These are phyloP conservation scores for Ceratobasidium theobromae DNA, from an alignment of 1,284 basidiomycete genomes.

Conservation along the genomic window DNA sequence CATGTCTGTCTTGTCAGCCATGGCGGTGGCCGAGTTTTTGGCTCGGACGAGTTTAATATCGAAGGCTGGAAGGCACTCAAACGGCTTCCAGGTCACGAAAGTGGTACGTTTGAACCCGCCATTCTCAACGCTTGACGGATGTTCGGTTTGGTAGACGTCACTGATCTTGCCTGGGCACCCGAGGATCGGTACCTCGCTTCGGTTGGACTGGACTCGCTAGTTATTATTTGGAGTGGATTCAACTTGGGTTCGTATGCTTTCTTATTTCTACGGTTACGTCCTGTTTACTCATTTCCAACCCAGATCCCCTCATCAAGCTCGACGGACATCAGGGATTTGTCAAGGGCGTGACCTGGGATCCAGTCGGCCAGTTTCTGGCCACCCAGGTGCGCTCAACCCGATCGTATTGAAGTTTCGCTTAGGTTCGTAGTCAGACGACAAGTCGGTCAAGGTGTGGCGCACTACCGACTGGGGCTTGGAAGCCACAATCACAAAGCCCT, in stretches of 20 bases:
- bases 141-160: conserved; percentile 66
- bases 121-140: too few species aligned
- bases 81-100: conserved; percentile 89
- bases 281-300: conserved; percentile 29
- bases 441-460: conserved; percentile 95
- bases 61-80: conserved; percentile 96
- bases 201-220: conserved; percentile 88
- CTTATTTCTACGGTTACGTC: neutral
- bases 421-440: conserved; percentile 77
- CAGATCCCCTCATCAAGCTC: conserved; percentile 80
- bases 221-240: conserved; percentile 90
- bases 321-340: conserved; percentile 94
- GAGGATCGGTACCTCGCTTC: conserved; percentile 91
- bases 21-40: conserved; percentile 84
- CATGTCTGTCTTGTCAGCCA: conserved; percentile 34
- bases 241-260: conserved; percentile 64
- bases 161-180: conserved; percentile 93
- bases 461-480: conserved; percentile 90
- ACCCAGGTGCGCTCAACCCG: conserved; percentile 54
- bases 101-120: conserved; percentile 55
- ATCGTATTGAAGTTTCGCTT: neutral
- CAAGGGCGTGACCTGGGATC: conserved; percentile 98
- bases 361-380: conserved; percentile 92
- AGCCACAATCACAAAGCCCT: conserved; percentile 83
- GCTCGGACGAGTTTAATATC: conserved; percentile 90